Base-by-base conservation (phyloP, 2,329 filamentous ascomycete species). In the Claviceps lovelessii region DNA sequence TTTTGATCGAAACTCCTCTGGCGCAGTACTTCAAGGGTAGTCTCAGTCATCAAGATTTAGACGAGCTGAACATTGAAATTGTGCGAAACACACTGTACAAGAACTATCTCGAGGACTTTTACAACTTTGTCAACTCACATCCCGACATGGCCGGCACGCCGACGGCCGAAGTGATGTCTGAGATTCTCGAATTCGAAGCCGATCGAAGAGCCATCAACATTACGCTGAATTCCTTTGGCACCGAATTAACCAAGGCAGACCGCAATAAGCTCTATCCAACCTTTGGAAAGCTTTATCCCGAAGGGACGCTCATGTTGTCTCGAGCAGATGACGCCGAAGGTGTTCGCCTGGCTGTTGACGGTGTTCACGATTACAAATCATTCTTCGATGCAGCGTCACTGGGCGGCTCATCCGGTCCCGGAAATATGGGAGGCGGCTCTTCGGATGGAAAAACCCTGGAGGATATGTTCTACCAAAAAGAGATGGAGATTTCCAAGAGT, bases 31-130 rank as follows among this genome's bases (percentile, higher is more conserved):
- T 98, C 81, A 97, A 98, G 75, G 89, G 90, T 63, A 95, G 87
- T 62, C 78, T 98, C 58, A 94, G 86, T 73, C 90, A 96, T 70
- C 90, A 96, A 70, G 93, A 98, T 68, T 79, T 98, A 51, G 93
- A 98, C 72, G 94, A 98, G 76, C 78, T 98, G 65, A 98, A 98
- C 74, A 98, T 98, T 64, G 93, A 98, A 74, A 98, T 98, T 70
- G 88, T 98, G 56, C 86, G 94, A 60, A 98, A 98, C 73, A 98
- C 90, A 0, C 77, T 98, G 41, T 98, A 97, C 78, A 98, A 98
- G 80, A 97, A 97, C 76, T 98, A 98, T 68, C 80, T 98, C 8
- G 93, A 98, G 69, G 93, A 97, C 68, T 98, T 98, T 70, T 83
- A 97, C 75, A 80, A 86, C 60, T 98, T 96, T 69, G 86, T 97